phyloP scores from a whole-genome alignment of 2,329 filamentous ascomycete species.

The Microcyclosporella mali region DNA sequence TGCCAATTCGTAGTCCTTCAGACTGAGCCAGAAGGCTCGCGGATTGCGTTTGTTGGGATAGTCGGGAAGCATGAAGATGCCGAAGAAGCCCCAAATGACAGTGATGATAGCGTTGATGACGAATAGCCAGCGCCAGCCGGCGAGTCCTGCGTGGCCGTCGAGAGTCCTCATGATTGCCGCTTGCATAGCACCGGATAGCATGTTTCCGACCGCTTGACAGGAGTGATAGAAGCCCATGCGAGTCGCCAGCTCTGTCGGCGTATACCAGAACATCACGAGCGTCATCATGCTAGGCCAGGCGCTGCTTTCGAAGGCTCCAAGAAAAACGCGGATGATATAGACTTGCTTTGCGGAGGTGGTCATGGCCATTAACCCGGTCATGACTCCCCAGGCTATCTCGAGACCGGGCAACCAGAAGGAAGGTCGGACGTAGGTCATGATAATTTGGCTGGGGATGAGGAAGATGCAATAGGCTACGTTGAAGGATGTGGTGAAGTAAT shows the following conservation, averaged over 20 bases:
- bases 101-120: slow-evolving; percentile 36
- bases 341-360: slow-evolving; percentile 24
- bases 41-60: slow-evolving; percentile 33
- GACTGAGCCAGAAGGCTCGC: slow-evolving; percentile 43
- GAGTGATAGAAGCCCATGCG: slow-evolving; percentile 23
- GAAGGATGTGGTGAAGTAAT: slow-evolving; percentile 36
- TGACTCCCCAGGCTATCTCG: slow-evolving; percentile 24
- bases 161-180: slow-evolving; percentile 30
- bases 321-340: slow-evolving; percentile 25
- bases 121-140: slow-evolving; percentile 36
- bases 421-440: slow-evolving; percentile 34
- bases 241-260: slow-evolving; percentile 21
- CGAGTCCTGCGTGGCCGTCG: slow-evolving; percentile 26
- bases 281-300: slow-evolving; percentile 44
- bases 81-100: slow-evolving; percentile 30
- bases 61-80: slow-evolving; percentile 36
- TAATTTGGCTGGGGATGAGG: slow-evolving; percentile 36
- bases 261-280: slow-evolving; percentile 32
- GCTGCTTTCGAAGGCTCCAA: slow-evolving; percentile 30
- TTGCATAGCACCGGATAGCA: slow-evolving; percentile 23
- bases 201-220: slow-evolving; percentile 22
- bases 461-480: slow-evolving; percentile 38
- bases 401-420: slow-evolving; percentile 30
- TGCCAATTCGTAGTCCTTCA: slow-evolving; percentile 38
- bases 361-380: slow-evolving; percentile 28